Percentiles rank a stretch among this genome's conserved stretches.
phyloP scores from a whole-genome alignment of 108 stramenopile genomes.

The Fragilariopsis cylindrus region DNA sequence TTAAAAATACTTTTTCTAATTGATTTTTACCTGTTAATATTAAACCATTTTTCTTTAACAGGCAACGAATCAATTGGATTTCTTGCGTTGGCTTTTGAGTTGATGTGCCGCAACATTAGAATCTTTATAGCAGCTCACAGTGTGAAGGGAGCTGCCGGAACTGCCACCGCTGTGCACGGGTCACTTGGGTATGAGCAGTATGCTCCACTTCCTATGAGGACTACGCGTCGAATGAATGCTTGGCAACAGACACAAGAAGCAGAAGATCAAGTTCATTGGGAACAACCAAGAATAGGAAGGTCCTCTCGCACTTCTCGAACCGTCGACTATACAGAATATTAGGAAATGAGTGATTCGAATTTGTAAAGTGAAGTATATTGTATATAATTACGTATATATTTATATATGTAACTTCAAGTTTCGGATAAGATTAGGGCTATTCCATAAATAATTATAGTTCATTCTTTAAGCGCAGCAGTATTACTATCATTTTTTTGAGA shows the following conservation, averaged over 20 bases:
- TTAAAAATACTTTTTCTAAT: neutral
- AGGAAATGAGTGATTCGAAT: too few relatives aligned
- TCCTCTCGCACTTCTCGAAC: slow-evolving; percentile 15
- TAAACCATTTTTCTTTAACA: slow-evolving; percentile 4
- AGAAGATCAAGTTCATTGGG: slow-evolving; percentile 23
- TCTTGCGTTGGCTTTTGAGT: slow-evolving; percentile 71
- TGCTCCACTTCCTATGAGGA: slow-evolving; percentile 12
- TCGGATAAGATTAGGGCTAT: too few relatives aligned
- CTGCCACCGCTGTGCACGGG: slow-evolving; percentile 5
- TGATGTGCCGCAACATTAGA: slow-evolving; percentile 71
- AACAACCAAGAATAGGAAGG: slow-evolving; percentile 16
- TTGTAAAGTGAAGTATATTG: too few relatives aligned
- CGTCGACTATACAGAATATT: slow-evolving; percentile 17
- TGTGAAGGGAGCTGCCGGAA: slow-evolving; percentile 2
- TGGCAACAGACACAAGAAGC: slow-evolving; percentile 46
- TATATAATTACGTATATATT: too few relatives aligned
- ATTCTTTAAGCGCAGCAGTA: too few relatives aligned
- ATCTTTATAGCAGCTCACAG: slow-evolving; percentile 50
- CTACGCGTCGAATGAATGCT: slow-evolving; percentile 45
- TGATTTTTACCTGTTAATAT: neutral
- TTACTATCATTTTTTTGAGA: slow-evolving; percentile 2
- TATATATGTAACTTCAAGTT: too few relatives aligned
- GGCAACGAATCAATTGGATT: slow-evolving; percentile 62
- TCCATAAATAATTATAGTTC: too few relatives aligned
- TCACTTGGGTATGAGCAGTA: slow-evolving; percentile 16